A percentile compares a stretch with the other conserved stretches of the same genome.
phyloP scores from a whole-genome alignment of 352 stramenopile genomes.

The Pythium dissotocum region DNA sequence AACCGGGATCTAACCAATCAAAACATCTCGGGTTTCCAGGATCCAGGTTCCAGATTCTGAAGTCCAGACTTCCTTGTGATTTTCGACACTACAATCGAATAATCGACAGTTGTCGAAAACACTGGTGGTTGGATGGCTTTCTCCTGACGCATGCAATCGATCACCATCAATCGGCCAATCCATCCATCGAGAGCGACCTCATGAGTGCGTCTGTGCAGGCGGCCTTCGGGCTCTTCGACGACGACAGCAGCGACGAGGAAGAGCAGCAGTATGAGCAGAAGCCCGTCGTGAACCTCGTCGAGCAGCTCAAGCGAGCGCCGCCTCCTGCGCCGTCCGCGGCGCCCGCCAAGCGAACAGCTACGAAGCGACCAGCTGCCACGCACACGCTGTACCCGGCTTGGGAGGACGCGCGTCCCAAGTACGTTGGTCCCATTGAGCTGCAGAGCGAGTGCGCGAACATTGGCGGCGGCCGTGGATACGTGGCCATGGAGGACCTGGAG shows the following conservation, averaged over 20 bases:
- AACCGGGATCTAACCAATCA: too few relatives aligned
- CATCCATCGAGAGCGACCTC: neutral
- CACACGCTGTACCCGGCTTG: conserved; percentile 62
- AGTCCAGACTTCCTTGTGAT: neutral
- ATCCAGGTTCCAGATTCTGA: too few relatives aligned
- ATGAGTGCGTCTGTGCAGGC: conserved; percentile 61
- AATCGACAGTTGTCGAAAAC: neutral
- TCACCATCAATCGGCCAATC: too few relatives aligned
- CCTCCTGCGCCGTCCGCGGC: conserved; percentile 4
- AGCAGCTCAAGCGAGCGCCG: conserved; percentile 23
- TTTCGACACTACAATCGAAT: neutral
- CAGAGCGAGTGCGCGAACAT: conserved; percentile 49
- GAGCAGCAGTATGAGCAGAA: conserved; percentile 20
- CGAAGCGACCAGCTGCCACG: conserved; percentile 20
- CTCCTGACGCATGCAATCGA: neutral
- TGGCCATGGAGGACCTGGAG: conserved; percentile 73
- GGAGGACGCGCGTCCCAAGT: conserved; percentile 79
- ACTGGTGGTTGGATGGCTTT: conserved; percentile 18
- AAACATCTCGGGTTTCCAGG: too few relatives aligned
- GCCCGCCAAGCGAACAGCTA: conserved; percentile 4
- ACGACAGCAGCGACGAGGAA: conserved; percentile 76
- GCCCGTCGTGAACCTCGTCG: conserved; percentile 19
- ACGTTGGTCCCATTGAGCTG: conserved; percentile 79
- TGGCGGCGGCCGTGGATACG: conserved; percentile 88
- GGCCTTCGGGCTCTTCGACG: conserved; percentile 83